Percentiles rank a stretch among this genome's conserved stretches.
phyloP scores from a whole-genome alignment of 805 yeast species.

The Schizosaccharomyces lindneri region DNA sequence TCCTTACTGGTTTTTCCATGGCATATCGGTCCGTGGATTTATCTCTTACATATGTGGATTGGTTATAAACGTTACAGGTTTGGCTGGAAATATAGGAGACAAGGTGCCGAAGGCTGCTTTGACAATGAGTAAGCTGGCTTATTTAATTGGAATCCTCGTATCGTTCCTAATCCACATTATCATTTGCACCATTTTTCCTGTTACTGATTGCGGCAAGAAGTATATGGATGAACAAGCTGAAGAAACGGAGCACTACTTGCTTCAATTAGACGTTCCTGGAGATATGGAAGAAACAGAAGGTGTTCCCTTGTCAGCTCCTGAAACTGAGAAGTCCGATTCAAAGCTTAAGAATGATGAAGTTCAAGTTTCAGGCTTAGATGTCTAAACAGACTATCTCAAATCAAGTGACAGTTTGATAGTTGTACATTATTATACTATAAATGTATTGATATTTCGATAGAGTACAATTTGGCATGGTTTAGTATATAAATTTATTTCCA shows the following conservation, averaged over 20 bases:
- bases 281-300: not conserved
- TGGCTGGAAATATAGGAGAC: conserved; percentile 51
- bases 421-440: not conserved
- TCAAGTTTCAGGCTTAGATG: not conserved
- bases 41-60: conserved; percentile 61
- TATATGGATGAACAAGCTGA: not conserved
- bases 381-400: not conserved
- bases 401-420: not conserved
- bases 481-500: not conserved
- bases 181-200: not conserved
- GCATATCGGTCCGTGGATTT: conserved; percentile 66
- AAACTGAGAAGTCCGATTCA: not conserved
- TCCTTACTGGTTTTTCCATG: conserved; percentile 38
- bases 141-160: not conserved
- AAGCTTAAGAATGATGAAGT: not conserved
- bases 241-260: not conserved
- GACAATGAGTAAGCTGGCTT: conserved; percentile 11
- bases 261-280: not conserved
- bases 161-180: not conserved
- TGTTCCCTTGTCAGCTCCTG: not conserved
- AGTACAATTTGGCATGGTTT: not conserved
- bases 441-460: not conserved
- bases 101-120: conserved; percentile 10
- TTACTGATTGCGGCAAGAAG: not conserved
- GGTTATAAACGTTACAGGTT: conserved; percentile 64